Evolutionary conservation across 495 filamentous ascomycete species (phyloP).

Genomic region (Trichoderma asperelloides): DNA sequence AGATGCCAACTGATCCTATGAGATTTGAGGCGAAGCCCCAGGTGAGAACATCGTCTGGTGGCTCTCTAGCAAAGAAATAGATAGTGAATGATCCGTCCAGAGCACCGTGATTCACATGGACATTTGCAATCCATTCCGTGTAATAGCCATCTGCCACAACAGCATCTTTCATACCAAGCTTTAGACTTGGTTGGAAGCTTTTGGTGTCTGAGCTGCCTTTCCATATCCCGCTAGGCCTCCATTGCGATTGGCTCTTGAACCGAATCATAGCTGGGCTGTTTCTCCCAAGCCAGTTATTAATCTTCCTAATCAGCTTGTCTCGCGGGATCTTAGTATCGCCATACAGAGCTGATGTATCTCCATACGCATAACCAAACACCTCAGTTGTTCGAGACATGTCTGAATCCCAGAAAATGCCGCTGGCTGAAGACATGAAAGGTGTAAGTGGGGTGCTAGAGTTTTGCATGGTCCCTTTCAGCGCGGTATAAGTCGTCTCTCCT

Average conservation of each 20-base stretch:
- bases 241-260: neutral
- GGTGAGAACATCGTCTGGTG: constrained; percentile 24
- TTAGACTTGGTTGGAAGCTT: constrained; percentile 14
- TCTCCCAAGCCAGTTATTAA: constrained; percentile 48
- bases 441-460: constrained; percentile 32
- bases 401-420: constrained; percentile 43
- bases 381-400: constrained; percentile 33
- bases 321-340: constrained; percentile 14
- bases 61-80: constrained; percentile 50
- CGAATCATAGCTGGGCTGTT: constrained; percentile 21
- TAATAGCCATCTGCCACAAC: constrained; percentile 27
- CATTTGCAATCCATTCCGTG: constrained; percentile 53
- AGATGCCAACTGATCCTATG: constrained; percentile 48
- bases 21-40: constrained; percentile 39
- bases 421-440: constrained; percentile 33
- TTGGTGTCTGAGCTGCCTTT: neutral
- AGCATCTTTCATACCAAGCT: constrained; percentile 14
- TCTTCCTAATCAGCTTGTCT: constrained; percentile 28
- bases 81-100: constrained; percentile 47
- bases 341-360: constrained; percentile 34
- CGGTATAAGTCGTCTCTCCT: constrained; percentile 43
- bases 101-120: constrained; percentile 48
- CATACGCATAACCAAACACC: constrained; percentile 53
- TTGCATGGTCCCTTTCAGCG: constrained; percentile 29
- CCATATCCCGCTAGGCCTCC: neutral